A percentile compares a stretch with the other conserved stretches of the same genome.
Evolutionary conservation across 2,329 filamentous ascomycete genomes (phyloP).

Genomic region (Penicillium italicum): DNA sequence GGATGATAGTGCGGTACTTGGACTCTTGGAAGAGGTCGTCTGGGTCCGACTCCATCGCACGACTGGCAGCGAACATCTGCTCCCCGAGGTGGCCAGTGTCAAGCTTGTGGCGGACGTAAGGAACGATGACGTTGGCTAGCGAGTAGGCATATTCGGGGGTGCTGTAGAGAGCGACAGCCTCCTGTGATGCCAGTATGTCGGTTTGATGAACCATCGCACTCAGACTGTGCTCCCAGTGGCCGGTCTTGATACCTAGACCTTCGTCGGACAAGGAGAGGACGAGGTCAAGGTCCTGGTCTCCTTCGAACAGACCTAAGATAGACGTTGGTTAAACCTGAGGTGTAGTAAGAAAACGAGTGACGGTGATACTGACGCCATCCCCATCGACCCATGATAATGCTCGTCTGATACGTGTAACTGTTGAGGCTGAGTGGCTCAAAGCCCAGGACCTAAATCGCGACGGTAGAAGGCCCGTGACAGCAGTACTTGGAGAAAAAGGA

Average conservation of each 20-base stretch:
- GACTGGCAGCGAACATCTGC: neutral
- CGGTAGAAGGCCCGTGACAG: neutral
- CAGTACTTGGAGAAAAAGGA: neutral
- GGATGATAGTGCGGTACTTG: conserved; percentile 3
- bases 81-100: neutral
- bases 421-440: neutral
- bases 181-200: neutral
- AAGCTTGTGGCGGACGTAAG: neutral
- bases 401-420: neutral
- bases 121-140: neutral
- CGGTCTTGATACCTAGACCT: neutral
- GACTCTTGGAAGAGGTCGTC: neutral
- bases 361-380: neutral
- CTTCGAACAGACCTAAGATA: neutral
- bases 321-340: neutral
- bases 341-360: neutral
- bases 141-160: neutral
- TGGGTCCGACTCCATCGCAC: neutral
- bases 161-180: neutral
- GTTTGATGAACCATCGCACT: neutral
- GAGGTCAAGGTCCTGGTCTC: neutral
- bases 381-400: conserved; percentile 2
- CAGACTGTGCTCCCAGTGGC: neutral
- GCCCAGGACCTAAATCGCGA: neutral
- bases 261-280: neutral